A percentile compares a stretch with the other conserved stretches of the same genome.
Conservation (phyloP, 129 eudicot species). For the Erigeron canadensis region DNA sequence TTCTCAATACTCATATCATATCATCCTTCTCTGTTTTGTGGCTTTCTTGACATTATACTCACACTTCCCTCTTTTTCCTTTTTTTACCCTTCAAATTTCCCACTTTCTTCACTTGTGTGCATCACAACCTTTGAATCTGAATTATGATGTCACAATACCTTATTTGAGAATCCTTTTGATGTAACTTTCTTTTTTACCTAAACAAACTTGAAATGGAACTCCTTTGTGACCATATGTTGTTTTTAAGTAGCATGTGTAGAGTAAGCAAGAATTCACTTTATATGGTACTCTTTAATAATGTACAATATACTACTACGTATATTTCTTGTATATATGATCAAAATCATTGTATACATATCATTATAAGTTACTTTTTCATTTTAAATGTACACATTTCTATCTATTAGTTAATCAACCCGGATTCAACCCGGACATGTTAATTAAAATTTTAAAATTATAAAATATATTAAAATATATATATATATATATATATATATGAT, state of each 20-base stretch:
- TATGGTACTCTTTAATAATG: neutral
- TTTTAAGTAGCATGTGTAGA: conserved; percentile 22
- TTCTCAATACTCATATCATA: conserved; percentile 18
- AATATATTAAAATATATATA: too few species aligned
- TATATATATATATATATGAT: too few species aligned
- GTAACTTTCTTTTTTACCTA: conserved; percentile 35
- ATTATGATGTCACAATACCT: conserved; percentile 36
- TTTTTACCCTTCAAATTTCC: neutral
- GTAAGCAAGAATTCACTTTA: conserved; percentile 29
- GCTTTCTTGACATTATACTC: conserved; percentile 30
- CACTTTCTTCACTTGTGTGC: conserved; percentile 29
- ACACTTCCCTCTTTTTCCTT: neutral
- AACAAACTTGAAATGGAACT: conserved; percentile 29
- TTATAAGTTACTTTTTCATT: too few species aligned
- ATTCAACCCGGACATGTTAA: too few species aligned
- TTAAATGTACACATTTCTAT: neutral
- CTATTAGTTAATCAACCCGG: too few species aligned
- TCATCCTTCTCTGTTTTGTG: conserved; percentile 17
- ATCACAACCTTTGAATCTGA: conserved; percentile 30
- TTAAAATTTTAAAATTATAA: too few species aligned
- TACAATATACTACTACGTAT: too few species aligned
- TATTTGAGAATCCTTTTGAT: conserved; percentile 37
- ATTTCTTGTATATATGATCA: too few species aligned
- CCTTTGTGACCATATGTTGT: conserved; percentile 29
- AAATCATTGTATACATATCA: too few species aligned